A percentile compares a stretch with the other conserved stretches of the same genome.
Evolutionary conservation across 139 green algal genomes (phyloP).

Genomic region (Astrephomene gubernaculifera): DNA sequence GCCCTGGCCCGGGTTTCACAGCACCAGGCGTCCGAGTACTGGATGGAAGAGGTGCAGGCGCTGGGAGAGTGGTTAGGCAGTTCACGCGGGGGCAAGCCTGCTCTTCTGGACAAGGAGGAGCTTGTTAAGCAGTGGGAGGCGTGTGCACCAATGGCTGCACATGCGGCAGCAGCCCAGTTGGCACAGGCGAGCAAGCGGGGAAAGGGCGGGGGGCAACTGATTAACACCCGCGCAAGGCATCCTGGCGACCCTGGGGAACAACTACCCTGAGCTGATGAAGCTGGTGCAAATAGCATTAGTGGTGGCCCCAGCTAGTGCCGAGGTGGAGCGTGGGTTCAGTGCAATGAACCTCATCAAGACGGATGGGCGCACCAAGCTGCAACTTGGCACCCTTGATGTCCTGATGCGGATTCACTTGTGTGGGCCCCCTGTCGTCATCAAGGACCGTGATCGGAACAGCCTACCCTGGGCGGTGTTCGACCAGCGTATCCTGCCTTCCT

Average conservation of each 20-base stretch:
- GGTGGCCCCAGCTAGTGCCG: background rate
- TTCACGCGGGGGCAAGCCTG: no score
- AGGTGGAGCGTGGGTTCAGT: slow-evolving; percentile 2
- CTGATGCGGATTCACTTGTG: background rate
- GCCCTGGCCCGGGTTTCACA: background rate
- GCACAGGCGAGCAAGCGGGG: background rate
- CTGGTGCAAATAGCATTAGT: background rate
- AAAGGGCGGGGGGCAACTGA: background rate
- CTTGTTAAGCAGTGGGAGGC: background rate
- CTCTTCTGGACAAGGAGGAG: no score
- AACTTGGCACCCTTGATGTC: background rate
- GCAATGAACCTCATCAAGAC: background rate
- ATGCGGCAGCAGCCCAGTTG: background rate
- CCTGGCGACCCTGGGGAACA: background rate
- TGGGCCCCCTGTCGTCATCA: background rate
- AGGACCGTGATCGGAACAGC: background rate
- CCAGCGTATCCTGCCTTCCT: background rate
- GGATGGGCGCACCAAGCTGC: background rate
- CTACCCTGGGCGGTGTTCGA: background rate
- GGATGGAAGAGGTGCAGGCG: background rate
- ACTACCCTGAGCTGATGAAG: background rate
- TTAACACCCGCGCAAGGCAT: background rate
- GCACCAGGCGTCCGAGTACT: background rate
- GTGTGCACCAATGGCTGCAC: background rate
- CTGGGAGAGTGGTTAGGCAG: background rate